Evolutionary conservation across 371 early-diverging fungal species (phyloP).

Genomic region (Entomophthora muscae): DNA sequence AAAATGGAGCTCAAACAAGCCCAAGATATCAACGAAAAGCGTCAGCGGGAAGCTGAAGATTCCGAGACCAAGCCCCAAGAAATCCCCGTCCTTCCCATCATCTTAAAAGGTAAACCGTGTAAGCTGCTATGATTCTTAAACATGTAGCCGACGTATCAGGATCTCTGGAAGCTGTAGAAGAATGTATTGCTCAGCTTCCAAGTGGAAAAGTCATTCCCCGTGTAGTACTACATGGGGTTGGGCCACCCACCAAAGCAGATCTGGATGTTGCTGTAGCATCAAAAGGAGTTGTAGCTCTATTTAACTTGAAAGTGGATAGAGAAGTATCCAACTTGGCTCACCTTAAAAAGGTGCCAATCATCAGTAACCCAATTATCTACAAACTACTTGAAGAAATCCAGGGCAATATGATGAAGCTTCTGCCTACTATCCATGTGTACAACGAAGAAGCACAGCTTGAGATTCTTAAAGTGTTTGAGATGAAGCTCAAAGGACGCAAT

Average conservation of each 20-base stretch:
- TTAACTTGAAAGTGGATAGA: conserved; percentile 72
- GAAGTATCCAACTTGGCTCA: conserved; percentile 42
- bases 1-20: conserved; percentile 40
- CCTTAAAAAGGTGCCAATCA: conserved; percentile 37
- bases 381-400: conserved; percentile 75
- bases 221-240: conserved; percentile 66
- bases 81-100: conserved; percentile 7
- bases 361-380: conserved; percentile 69
- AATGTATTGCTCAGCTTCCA: conserved; percentile 56
- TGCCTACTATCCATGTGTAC: conserved; percentile 57
- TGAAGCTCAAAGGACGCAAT: conserved; percentile 43
- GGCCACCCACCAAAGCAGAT: conserved; percentile 64
- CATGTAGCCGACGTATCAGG: conserved; percentile 83
- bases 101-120: conserved; percentile 16
- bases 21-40: conserved; percentile 58
- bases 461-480: conserved; percentile 60
- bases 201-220: conserved; percentile 52
- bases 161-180: conserved; percentile 77
- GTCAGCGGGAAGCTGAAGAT: conserved; percentile 35
- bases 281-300: conserved; percentile 52
- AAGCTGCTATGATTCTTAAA: conserved; percentile 17
- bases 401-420: conserved; percentile 42
- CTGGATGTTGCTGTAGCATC: conserved; percentile 47
- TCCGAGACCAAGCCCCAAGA: conserved; percentile 17
- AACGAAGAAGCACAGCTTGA: conserved; percentile 79